Evolutionary conservation across 495 filamentous ascomycete genomes (phyloP), one percentile per base, ranked within the genome.

Genomic region (Aspergillus haitiensis): DNA sequence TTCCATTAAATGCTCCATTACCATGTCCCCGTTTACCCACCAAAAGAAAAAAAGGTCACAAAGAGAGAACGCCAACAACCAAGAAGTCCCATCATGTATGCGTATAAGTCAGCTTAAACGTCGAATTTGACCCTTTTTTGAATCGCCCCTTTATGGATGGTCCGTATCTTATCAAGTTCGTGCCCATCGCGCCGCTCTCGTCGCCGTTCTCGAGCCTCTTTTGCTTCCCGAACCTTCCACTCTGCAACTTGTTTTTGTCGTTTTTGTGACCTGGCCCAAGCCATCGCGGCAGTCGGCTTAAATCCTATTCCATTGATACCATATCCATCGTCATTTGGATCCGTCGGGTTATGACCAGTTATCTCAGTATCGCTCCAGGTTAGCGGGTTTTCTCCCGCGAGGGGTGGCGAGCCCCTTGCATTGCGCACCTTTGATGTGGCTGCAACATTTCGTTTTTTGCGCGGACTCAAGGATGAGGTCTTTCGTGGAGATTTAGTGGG

Each of bases 231-330:
- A 56, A 81, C 86, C 67, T 83, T 86, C 80, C 93, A 98, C 50
- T 96, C 91, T 50, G 84, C 82, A 47, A 98, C 80, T 73, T 98
- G 93, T 72, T 88, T 86, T 65, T 84, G 82, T 59, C 93, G 81
- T 70, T 85, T 88, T 70, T 92, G 84, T 7, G 83, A 80, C 56
- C 93, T 80, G 31, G 85, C 85, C 70, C 90, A 87, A 1, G 91
- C 93, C 34, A 92, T 85, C 35, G 89, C 88, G 15, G 92, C 82
- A 8, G 92, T 97, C 0, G 93, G 93, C 62, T 85, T 88, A 73
- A 96, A 97, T 2, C 93, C 93, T 66, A 98, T 88, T 12, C 93
- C 93, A 71, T 95, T 91, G 62, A 92, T 90, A 39, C 88, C 88
- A 37, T 88, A 88, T 31, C 88, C 88, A 71, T 92, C 88, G 62